Conservation (phyloP, 805 yeast genomes). For the Zygosaccharomyces pseudorouxii region DNA sequence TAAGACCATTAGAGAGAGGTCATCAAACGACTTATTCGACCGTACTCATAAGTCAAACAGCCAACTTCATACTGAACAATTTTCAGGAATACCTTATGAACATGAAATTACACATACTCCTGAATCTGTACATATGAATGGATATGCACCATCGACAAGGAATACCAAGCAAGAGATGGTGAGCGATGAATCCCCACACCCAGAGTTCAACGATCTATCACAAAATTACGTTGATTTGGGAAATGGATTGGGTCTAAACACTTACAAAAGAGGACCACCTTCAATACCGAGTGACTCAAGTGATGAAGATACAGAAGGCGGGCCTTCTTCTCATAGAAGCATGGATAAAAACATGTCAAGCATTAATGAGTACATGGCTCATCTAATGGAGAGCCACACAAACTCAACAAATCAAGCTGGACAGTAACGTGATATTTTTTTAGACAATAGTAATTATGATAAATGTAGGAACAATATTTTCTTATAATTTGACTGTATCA, state of each 20-base stretch:
- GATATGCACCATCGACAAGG: neutral
- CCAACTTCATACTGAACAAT: conserved; percentile 5
- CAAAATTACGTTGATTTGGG: conserved; percentile 31
- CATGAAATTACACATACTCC: neutral
- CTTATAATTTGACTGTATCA: neutral
- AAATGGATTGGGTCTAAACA: conserved; percentile 35
- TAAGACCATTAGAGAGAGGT: conserved; percentile 18
- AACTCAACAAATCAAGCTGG: conserved; percentile 10
- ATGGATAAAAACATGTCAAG: conserved; percentile 16
- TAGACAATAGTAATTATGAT: neutral
- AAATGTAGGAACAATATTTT: neutral
- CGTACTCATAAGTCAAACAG: conserved; percentile 6
- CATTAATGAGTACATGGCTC: conserved; percentile 27
- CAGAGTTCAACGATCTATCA: conserved; percentile 10
- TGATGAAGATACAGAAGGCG: conserved; percentile 24
- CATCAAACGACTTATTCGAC: conserved; percentile 8
- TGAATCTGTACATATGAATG: neutral
- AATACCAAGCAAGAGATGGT: neutral
- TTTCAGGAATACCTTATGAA: neutral
- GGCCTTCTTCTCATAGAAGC: conserved; percentile 16
- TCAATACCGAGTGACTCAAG: conserved; percentile 36
- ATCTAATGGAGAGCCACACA: conserved; percentile 22
- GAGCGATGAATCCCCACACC: conserved; percentile 8
- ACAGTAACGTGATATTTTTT: neutral
- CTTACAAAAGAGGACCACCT: conserved; percentile 38